Conservation (phyloP, 2,329 filamentous ascomycete species). For the Colletotrichum sojae region DNA sequence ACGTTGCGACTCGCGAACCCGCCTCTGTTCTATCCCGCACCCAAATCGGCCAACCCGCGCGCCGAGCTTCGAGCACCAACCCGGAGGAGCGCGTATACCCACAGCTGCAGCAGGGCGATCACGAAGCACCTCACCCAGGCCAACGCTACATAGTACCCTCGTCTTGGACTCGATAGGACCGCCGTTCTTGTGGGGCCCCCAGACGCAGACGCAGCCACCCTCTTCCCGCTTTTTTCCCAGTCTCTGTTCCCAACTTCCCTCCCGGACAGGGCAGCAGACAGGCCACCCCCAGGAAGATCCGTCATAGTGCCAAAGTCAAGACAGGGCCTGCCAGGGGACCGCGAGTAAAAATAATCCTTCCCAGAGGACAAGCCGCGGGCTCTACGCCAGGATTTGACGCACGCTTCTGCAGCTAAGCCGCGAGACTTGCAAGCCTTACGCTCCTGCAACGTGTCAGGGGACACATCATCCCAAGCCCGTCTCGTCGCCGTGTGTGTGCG, state of each 20-base stretch:
- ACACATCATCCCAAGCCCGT: conserved; percentile 71
- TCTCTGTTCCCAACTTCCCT: conserved; percentile 43
- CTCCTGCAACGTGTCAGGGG: conserved; percentile 73
- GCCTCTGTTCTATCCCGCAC: conserved; percentile 14
- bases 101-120: conserved; percentile 42
- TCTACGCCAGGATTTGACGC: conserved; percentile 62
- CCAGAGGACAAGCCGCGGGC: conserved; percentile 29
- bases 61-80: conserved; percentile 38
- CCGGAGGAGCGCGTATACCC: conserved; percentile 38
- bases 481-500: conserved; percentile 61
- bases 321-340: conserved; percentile 50
- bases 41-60: conserved; percentile 30
- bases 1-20: conserved; percentile 26
- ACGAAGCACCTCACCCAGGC: conserved; percentile 33
- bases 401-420: conserved; percentile 70
- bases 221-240: conserved; percentile 46
- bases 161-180: conserved; percentile 37
- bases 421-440: conserved; percentile 67
- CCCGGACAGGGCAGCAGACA: conserved; percentile 47
- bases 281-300: conserved; percentile 44
- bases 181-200: conserved; percentile 52
- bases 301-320: conserved; percentile 62
- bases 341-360: conserved; percentile 49
- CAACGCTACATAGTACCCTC: conserved; percentile 30
- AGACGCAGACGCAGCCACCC: conserved; percentile 55